Conservation (phyloP, 2,329 filamentous ascomycete genomes). For the Alternaria hordeiaustralica region DNA sequence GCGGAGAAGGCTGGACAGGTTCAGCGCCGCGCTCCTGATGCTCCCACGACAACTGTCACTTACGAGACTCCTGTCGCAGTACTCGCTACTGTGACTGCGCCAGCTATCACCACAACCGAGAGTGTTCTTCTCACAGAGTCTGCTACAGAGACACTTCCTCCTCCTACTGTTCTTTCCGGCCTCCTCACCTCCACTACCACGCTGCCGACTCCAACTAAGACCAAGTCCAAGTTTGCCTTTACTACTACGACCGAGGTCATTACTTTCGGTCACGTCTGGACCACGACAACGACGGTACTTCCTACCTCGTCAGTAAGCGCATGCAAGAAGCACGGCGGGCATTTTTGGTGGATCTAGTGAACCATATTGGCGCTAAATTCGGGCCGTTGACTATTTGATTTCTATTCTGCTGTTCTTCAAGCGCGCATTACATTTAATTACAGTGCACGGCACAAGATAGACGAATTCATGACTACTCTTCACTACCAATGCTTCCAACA, state of each 20-base stretch:
- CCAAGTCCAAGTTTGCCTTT: conserved; percentile 34
- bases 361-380: not conserved
- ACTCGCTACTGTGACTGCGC: conserved; percentile 39
- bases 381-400: not conserved
- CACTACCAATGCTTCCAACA: not conserved
- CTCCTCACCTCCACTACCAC: conserved; percentile 43
- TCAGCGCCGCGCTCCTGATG: conserved; percentile 46
- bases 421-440: not conserved
- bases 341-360: conserved; percentile 22
- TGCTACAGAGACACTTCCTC: conserved; percentile 40
- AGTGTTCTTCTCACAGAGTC: conserved; percentile 31
- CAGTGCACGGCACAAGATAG: not conserved
- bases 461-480: not conserved
- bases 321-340: conserved; percentile 45
- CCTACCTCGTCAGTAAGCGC: conserved; percentile 43
- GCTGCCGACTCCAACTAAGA: conserved; percentile 46
- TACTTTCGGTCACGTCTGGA: conserved; percentile 45
- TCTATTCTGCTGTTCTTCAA: not conserved
- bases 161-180: conserved; percentile 46
- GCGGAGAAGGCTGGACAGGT: conserved; percentile 26
- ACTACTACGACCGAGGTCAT: conserved; percentile 42
- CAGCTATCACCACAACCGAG: conserved; percentile 38
- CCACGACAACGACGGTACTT: conserved; percentile 44
- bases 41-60: conserved; percentile 43
- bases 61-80: conserved; percentile 35